Conservation (phyloP, 768 basidiomycete species). For the Auriscalpium microsporum region DNA sequence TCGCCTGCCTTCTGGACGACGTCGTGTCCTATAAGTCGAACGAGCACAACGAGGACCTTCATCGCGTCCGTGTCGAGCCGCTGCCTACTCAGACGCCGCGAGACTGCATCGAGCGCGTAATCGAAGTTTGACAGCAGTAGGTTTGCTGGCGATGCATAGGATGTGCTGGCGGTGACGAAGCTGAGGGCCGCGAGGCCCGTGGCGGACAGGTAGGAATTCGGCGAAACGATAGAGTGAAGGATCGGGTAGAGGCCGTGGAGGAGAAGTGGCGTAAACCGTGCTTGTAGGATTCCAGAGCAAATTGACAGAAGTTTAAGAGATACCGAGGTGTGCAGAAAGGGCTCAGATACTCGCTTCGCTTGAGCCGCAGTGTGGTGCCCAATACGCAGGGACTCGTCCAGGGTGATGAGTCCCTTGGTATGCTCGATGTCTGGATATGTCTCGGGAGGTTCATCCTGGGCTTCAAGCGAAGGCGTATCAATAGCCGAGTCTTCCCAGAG, state of each 20-base stretch:
- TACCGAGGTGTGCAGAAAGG: conserved; percentile 58
- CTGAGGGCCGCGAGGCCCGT: conserved; percentile 71
- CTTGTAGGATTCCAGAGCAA: conserved; percentile 60
- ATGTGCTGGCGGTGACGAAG: conserved; percentile 63
- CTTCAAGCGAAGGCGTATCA: conserved; percentile 18
- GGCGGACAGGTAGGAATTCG: conserved; percentile 53
- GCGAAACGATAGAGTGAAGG: conserved; percentile 77
- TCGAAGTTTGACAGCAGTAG: conserved; percentile 92
- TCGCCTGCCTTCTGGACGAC: conserved; percentile 88
- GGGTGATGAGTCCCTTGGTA: conserved; percentile 4
- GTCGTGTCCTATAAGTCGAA: conserved; percentile 78
- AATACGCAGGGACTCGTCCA: conserved; percentile 30
- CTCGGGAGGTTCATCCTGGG: conserved; percentile 11
- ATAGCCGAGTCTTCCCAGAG: conserved; percentile 48
- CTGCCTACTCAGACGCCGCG: conserved; percentile 69
- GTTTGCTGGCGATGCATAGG: conserved; percentile 85
- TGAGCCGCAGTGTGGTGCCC: conserved; percentile 25
- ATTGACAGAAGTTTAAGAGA: conserved; percentile 71
- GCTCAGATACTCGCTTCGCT: conserved; percentile 34
- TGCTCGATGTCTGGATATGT: conserved; percentile 6
- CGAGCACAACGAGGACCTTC: conserved; percentile 76
- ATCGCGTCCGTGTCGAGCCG: conserved; percentile 86
- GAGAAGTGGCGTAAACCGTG: conserved; percentile 64
- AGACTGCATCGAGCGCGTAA: conserved; percentile 87
- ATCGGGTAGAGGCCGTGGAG: conserved; percentile 79